Conservation (phyloP, 495 filamentous ascomycete species). For the Daldinia loculata region DNA sequence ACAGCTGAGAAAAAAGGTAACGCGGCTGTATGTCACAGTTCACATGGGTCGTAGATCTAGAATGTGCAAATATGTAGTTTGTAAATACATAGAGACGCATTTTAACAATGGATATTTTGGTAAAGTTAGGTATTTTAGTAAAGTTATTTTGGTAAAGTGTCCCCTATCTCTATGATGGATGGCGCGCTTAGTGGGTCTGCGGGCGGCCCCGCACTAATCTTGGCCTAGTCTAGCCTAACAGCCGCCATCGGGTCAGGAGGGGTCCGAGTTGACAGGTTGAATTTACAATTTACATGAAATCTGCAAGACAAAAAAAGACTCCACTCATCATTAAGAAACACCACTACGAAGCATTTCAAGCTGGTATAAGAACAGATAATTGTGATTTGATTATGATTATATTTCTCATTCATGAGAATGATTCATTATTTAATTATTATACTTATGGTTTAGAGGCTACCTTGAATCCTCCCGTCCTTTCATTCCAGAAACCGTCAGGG, state of each 20-base stretch:
- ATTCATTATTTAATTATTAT: not conserved
- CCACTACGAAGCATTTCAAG: too few relatives aligned
- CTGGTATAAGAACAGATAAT: not conserved
- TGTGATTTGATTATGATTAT: not conserved
- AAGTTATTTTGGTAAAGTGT: conserved; percentile 20
- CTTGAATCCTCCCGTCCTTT: conserved; percentile 64
- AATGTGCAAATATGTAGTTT: not conserved
- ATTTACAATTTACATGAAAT: not conserved
- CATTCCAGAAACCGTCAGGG: conserved; percentile 65
- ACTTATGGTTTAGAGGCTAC: conserved; percentile 19
- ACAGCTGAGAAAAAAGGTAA: not conserved
- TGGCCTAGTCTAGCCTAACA: not conserved
- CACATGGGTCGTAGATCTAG: not conserved
- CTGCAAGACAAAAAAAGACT: not conserved
- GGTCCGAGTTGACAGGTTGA: not conserved
- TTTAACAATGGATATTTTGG: conserved; percentile 1
- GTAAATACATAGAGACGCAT: not conserved
- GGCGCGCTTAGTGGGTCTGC: not conserved
- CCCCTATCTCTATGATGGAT: conserved; percentile 5
- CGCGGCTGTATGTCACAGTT: not conserved
- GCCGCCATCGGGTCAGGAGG: not conserved
- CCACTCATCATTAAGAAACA: not conserved
- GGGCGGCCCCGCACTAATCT: conserved; percentile 25
- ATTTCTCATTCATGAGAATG: not conserved
- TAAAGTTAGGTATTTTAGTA: not conserved